A percentile compares a stretch with the other conserved stretches of the same genome.
Conservation (phyloP, 2,329 filamentous ascomycete species). For the Cordyceps farinosa region DNA sequence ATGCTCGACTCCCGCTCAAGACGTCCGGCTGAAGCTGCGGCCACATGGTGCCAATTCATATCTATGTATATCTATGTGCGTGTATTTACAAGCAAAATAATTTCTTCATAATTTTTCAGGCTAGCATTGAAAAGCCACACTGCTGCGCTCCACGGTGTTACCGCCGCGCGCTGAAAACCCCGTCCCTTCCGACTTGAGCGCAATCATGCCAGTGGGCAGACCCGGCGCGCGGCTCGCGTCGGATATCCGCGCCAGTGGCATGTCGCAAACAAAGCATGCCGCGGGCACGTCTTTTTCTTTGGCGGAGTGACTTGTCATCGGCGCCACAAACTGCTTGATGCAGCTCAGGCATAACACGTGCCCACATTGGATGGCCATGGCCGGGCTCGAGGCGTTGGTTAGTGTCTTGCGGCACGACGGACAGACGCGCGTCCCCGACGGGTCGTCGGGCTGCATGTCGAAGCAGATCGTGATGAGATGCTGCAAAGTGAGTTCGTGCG, state of each 20-base stretch:
- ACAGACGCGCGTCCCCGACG: constrained; percentile 54
- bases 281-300: constrained; percentile 39
- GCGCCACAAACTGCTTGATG: constrained; percentile 75
- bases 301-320: constrained; percentile 43
- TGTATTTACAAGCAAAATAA: background rate
- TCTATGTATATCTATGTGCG: background rate
- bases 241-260: constrained; percentile 59
- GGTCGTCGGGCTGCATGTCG: constrained; percentile 59
- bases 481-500: constrained; percentile 76
- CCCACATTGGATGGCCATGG: constrained; percentile 82
- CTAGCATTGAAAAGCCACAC: constrained; percentile 79
- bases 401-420: constrained; percentile 82
- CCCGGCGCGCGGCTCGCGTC: constrained; percentile 44
- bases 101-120: background rate
- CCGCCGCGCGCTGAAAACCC: constrained; percentile 87
- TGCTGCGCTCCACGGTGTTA: constrained; percentile 74
- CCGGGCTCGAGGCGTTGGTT: constrained; percentile 76
- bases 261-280: constrained; percentile 81
- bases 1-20: constrained; percentile 27
- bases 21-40: background rate
- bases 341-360: constrained; percentile 88
- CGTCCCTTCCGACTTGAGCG: constrained; percentile 81
- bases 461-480: constrained; percentile 74
- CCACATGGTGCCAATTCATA: background rate
- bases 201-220: constrained; percentile 68